A percentile compares a stretch with the other conserved stretches of the same genome.
These are phyloP conservation scores for Scedosporium apiospermum DNA, from an alignment of 2,329 filamentous ascomycete genomes.

Conservation along the genomic window DNA sequence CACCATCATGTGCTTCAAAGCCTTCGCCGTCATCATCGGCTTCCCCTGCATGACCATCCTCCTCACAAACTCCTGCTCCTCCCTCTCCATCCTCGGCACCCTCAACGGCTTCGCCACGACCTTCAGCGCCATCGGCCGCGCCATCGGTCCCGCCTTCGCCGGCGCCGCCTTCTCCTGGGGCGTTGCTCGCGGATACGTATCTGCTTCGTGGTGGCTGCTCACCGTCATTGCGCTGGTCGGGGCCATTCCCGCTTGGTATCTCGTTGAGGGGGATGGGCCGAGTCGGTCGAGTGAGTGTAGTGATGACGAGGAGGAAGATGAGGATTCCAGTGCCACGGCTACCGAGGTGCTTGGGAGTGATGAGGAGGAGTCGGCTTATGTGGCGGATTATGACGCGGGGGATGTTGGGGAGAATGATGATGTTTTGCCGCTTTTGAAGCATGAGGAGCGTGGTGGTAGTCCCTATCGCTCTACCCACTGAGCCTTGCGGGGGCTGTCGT, in stretches of 20 bases:
- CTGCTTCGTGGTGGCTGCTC: conserved; percentile 77
- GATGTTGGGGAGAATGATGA: background rate
- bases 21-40: conserved; percentile 67
- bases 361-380: background rate
- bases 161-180: conserved; percentile 70
- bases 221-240: conserved; percentile 53
- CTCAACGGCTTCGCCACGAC: conserved; percentile 86
- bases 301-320: conserved; percentile 23
- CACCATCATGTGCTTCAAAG: conserved; percentile 62
- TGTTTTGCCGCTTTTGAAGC: conserved; percentile 2
- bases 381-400: background rate
- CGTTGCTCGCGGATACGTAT: conserved; percentile 63
- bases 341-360: background rate
- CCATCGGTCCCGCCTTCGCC: conserved; percentile 64
- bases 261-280: conserved; percentile 66
- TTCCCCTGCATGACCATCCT: conserved; percentile 88
- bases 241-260: conserved; percentile 62
- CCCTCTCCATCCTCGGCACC: conserved; percentile 70
- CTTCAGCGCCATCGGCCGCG: conserved; percentile 70
- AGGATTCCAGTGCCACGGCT: conserved; percentile 4
- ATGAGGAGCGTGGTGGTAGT: background rate
- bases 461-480: background rate
- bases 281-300: conserved; percentile 19
- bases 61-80: conserved; percentile 75
- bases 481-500: background rate